Evolutionary conservation across 2,329 filamentous ascomycete species (phyloP).

Genomic region (Epichloe scottii): DNA sequence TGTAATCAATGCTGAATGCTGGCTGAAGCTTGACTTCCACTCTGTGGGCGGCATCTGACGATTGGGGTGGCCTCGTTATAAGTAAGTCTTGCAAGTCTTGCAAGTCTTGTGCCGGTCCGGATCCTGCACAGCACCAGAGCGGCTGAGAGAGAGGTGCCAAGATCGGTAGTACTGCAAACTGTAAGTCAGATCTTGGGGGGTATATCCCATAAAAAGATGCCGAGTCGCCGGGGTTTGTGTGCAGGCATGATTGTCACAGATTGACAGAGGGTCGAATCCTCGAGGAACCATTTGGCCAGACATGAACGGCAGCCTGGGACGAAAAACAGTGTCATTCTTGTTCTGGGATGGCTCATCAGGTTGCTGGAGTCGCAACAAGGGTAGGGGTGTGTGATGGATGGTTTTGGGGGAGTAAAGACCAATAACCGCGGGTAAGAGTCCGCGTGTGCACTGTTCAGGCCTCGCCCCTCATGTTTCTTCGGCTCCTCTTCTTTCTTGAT

Average conservation of each 20-base stretch:
- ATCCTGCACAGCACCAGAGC: constrained; percentile 1
- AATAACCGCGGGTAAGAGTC: background rate
- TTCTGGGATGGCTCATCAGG: background rate
- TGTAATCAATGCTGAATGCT: background rate
- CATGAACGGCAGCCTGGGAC: constrained; percentile 6
- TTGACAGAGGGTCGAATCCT: constrained; percentile 10
- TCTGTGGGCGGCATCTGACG: background rate
- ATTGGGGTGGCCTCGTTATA: constrained; percentile 11
- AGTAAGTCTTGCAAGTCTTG: constrained; percentile 2
- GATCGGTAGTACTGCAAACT: background rate
- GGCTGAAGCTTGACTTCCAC: background rate
- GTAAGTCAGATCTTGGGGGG: constrained; percentile 12
- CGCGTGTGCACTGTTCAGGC: background rate
- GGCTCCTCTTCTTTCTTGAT: constrained; percentile 11
- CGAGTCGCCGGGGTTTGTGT: constrained; percentile 1
- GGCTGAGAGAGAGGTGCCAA: background rate
- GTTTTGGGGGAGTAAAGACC: background rate
- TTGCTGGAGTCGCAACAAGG: background rate
- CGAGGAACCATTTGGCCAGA: constrained; percentile 3
- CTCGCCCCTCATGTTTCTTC: background rate
- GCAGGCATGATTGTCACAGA: constrained; percentile 10
- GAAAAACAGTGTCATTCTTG: constrained; percentile 5
- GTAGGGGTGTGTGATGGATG: background rate
- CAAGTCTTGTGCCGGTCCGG: background rate
- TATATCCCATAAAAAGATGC: constrained; percentile 8